Evolutionary conservation across 306 rosid genomes (phyloP).

Genomic region (Inga leiocalycina): DNA sequence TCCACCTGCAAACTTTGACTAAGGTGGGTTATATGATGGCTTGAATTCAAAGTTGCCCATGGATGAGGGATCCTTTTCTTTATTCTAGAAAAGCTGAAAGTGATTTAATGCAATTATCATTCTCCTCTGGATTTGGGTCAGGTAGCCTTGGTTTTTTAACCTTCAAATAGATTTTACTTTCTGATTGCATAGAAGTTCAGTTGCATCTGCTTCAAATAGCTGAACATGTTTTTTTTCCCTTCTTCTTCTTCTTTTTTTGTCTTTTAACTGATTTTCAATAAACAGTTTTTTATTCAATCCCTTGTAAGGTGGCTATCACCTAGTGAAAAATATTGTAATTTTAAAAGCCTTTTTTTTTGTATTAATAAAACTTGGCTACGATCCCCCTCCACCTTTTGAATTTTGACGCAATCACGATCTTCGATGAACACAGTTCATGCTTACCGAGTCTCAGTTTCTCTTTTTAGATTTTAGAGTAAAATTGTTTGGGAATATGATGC

Average conservation of each 20-base stretch:
- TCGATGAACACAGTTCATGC: not conserved
- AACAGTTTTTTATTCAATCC: not conserved
- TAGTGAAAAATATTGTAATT: not conserved
- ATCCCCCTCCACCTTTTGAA: not conserved
- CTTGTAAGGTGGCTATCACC: not conserved
- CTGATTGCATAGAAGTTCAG: not conserved
- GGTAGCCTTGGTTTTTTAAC: not conserved
- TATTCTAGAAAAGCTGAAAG: not conserved
- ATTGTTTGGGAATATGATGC: not conserved
- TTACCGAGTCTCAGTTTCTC: not conserved
- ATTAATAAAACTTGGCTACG: not conserved
- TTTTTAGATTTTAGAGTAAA: not conserved
- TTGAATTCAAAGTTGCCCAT: slow-evolving; percentile 17
- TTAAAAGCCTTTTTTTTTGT: not conserved
- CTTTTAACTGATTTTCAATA: not conserved
- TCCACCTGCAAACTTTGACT: slow-evolving; percentile 85
- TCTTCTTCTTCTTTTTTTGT: too few species aligned
- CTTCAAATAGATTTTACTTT: not conserved
- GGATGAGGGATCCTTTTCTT: not conserved
- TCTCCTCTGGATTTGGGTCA: not conserved
- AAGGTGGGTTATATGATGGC: slow-evolving; percentile 61
- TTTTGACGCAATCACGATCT: not conserved
- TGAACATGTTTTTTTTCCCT: not conserved
- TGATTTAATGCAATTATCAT: slow-evolving; percentile 16
- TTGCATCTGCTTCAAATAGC: slow-evolving; percentile 20